These are phyloP conservation scores for Neurospora sp. DNA, from an alignment of 2,329 filamentous ascomycete species.

Conservation along the genomic window DNA sequence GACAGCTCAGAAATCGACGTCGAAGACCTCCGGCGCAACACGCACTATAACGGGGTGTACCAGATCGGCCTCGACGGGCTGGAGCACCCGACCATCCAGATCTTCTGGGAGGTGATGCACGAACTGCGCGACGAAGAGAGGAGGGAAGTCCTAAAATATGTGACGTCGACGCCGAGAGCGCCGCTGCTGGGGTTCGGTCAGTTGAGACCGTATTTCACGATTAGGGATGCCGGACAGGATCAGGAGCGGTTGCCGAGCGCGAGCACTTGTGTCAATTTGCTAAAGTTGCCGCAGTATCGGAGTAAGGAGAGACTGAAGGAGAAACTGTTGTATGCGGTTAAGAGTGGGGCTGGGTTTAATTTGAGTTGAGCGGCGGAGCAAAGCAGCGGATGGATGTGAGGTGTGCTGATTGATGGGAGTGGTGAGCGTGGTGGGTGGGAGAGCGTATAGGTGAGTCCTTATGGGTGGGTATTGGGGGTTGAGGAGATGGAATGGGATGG, in stretches of 20 bases:
- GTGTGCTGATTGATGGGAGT: background rate
- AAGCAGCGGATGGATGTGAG: background rate
- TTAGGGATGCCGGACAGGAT: constrained; percentile 72
- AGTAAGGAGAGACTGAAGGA: constrained; percentile 55
- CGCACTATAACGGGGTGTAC: constrained; percentile 80
- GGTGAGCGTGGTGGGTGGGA: background rate
- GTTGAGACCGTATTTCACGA: constrained; percentile 78
- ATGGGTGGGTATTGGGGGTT: background rate
- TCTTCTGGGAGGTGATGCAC: constrained; percentile 89
- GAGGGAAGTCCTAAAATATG: constrained; percentile 85
- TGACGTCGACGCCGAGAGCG: constrained; percentile 84
- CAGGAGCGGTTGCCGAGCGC: constrained; percentile 77
- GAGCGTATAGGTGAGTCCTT: background rate
- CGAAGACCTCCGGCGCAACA: constrained; percentile 74
- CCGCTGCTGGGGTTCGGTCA: constrained; percentile 84
- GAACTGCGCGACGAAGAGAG: constrained; percentile 66
- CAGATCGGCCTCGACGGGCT: constrained; percentile 76
- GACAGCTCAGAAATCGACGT: constrained; percentile 81
- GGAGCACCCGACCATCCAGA: constrained; percentile 74
- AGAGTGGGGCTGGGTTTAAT: constrained; percentile 88
- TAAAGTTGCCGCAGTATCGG: constrained; percentile 82
- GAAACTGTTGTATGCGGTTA: constrained; percentile 84
- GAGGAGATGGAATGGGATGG: background rate
- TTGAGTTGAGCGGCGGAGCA: constrained; percentile 38
- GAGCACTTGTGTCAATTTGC: constrained; percentile 89